Base-by-base conservation (phyloP, 2,329 filamentous ascomycete species). In the Botryotinia convoluta region DNA sequence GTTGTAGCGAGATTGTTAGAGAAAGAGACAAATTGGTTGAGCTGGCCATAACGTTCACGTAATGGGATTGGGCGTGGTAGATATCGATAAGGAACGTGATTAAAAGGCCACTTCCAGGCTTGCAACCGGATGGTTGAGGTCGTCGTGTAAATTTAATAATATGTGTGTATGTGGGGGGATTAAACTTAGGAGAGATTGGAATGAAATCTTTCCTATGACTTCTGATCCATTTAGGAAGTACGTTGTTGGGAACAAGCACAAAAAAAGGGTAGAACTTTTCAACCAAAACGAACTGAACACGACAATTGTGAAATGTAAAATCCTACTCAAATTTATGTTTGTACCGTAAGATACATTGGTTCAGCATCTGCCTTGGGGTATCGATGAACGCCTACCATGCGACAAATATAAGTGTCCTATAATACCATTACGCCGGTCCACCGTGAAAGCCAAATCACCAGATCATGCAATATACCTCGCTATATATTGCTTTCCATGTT, bases 351-450 rank as follows among this genome's bases (percentile, higher is more conserved):
- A 57, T 29, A 16, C 26, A 29, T 20, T 42, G n/a, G 22, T 32
- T 6, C n/a, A 12, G 37, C 18, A 57, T 57, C 32, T 51, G 48
- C 48, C 10, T 69, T 69, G 54, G 65, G 65, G 65, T 69, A 69
- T 69, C 48, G n/a, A 57, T 57, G 37, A 69, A 69, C 65, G 65
- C 65, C 65, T 69, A 22, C n/a, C 37, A 69, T 69, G 65, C 48
- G 65, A 57, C 51, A 57, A 42, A 22, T 57, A 7, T 42, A 69
- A 57, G 35, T 42, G n/a, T 32, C 51, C 48, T 57, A 32, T 57
- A 10, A 32, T 32, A 18, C 37, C 37, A 42, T 69, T 57, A 42
- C 65, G 35, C 65, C 64, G 8, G 2, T 54, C 35, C 64, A 29
- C 45, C 48, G 18, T 32, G 42, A 54, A 54, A 57, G 9, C 22